Evolutionary conservation across 129 eudicot genomes (phyloP).

Genomic region (Flaveria robusta): DNA sequence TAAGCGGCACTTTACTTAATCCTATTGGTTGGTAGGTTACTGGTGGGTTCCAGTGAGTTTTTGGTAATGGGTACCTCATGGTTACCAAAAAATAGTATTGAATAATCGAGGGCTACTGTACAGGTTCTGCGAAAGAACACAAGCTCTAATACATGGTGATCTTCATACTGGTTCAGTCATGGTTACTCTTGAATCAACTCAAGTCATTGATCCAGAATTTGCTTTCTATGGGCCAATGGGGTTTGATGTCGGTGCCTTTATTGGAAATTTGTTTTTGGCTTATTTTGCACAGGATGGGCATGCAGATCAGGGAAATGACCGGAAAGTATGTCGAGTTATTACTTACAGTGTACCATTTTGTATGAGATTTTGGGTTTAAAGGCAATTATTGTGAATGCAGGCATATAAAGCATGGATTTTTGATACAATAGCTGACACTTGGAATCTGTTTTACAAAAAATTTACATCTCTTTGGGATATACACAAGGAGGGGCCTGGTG

Average conservation of each 20-base stretch:
- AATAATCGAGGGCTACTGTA: slow-evolving; percentile 19
- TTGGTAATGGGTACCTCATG: too few species aligned
- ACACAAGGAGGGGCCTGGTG: slow-evolving; percentile 87
- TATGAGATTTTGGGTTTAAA: background rate
- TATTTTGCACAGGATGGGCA: slow-evolving; percentile 92
- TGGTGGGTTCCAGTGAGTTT: too few species aligned
- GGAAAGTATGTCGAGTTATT: slow-evolving; percentile 47
- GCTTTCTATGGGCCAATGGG: slow-evolving; percentile 97
- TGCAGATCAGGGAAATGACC: slow-evolving; percentile 51
- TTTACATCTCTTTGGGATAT: slow-evolving; percentile 85
- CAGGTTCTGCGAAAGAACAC: slow-evolving; percentile 94
- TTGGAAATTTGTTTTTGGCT: slow-evolving; percentile 83
- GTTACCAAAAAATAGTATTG: background rate
- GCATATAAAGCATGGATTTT: slow-evolving; percentile 76
- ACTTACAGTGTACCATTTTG: background rate
- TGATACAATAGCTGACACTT: slow-evolving; percentile 65
- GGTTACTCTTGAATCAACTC: slow-evolving; percentile 88
- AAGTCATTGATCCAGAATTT: slow-evolving; percentile 96
- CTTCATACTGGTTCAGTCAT: slow-evolving; percentile 94
- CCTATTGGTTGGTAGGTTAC: too few species aligned
- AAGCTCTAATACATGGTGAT: slow-evolving; percentile 93
- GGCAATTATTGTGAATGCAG: slow-evolving; percentile 42
- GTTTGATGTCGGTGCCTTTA: slow-evolving; percentile 88
- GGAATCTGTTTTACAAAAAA: slow-evolving; percentile 80
- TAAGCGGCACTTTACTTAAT: too few species aligned